Evolutionary conservation across 805 yeast genomes (phyloP), one percentile per base, ranked within the genome.

Genomic region (Schwanniomyces vanrijiae): DNA sequence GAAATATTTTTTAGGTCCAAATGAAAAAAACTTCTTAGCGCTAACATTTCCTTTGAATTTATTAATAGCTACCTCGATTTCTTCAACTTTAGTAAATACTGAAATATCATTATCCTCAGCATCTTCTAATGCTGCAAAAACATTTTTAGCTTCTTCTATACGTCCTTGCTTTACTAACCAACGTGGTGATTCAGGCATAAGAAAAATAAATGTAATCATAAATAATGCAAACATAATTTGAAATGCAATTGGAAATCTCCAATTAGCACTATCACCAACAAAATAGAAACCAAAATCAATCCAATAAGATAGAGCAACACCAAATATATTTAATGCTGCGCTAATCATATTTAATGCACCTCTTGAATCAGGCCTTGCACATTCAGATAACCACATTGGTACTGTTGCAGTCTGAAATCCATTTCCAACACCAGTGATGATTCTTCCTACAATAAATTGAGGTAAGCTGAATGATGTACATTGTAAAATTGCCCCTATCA

Each of bases 341-440:
- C 85, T 88, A 59, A 85, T 68, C 55, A 80, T 78, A 45, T 85
- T 89, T 52, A 85, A 68, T 52, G 77, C 70, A 55, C 92, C 92
- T 71, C 92, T 79, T 52, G 73, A 75, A 50, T 78, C 80, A 8
- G 90, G 78, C 48, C 77, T 78, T 35, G 90, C 78, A 66, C 82
- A 77, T 65, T 88, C 96, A 1, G 91, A 77, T 63, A 85, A 91
- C 82, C 88, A 88, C 52, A 85, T 84, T 13, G 95, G 95, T 85
- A 28, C 84, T 26, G 90, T 84, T n/a, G 90, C 82, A 11, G 91
- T 86, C 60, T 81, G 82, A 59, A 85, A 66, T 49, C 95, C 95
- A 55, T 84, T 86, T 55, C 92, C 95, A 40, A 86, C 55, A 55
- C 95, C 90, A 16, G 88, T 80, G 29, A 83, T 60, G 40, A 84